Evolutionary conservation across 768 basidiomycete genomes (phyloP), one percentile per base, ranked within the genome.

Genomic region (Phallus indusiatus): DNA sequence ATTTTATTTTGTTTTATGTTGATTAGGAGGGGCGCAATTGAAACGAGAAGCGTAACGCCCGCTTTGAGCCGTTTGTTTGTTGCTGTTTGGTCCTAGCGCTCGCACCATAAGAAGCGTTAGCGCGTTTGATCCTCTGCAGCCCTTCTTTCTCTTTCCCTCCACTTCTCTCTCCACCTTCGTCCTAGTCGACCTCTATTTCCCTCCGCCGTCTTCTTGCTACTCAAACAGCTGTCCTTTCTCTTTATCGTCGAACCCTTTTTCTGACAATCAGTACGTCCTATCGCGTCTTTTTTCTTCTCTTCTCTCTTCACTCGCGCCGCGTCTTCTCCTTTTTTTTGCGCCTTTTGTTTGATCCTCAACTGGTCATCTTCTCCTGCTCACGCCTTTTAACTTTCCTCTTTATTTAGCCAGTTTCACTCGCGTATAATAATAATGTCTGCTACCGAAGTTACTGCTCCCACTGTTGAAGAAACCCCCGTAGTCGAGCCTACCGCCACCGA

Each of bases 341-440:
- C 42, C 61, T 50, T 55, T 65, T 57, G 48, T 37, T 11, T 49
- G 37, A 62, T 62, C 52, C 56, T 56, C 60, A 54, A 2, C 62
- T 54, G 22, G 53, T 8, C n/a, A 10, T 34, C 21, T 34, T 6
- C 47, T 0, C 34, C 47, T 36, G 14, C 51, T 36, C 59, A 66
- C 16, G 48, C 14, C 60, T 24, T 28, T n/a, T 60, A 57, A 53
- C 64, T 64, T 64, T 63, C 54, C 33, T 20, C 24, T 61, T 62
- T 59, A 61, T 61, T 59, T 48, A 24, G 62, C 60, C 79, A 78
- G 71, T 75, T 77, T 76, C 74, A 71, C 74, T 70, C 74, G 75
- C 74, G 70, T 76, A 73, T 75, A 75, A 82, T 90, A 89, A 91
- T 90, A 89, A 91, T 93, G 88, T 90, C 90, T 79, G 81, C 64